Evolutionary conservation across 257 asterid species (phyloP), one percentile per base, ranked within the genome.

Genomic region (Lavandula angustifolia): DNA sequence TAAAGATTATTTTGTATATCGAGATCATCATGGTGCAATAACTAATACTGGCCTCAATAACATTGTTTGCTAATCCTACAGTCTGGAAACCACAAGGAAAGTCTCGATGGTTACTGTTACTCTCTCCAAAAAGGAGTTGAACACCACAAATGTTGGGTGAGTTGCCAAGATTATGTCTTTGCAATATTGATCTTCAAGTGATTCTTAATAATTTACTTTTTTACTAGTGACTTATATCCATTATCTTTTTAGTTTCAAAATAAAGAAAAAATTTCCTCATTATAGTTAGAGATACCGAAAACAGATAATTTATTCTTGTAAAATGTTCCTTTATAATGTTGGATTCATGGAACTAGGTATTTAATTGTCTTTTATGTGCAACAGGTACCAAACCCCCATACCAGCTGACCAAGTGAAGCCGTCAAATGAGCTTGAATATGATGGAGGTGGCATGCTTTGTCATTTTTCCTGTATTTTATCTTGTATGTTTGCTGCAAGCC

Each of bases 361-460:
- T 56, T 71, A 46, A 66, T 60, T 18, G 40, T 41, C 13, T 46
- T 56, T 63, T 68, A 10, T 62, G 10, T 37, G 54, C 54, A 76
- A 76, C 60, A 92, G 98, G 76, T 92, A 92, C 73, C 98, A 92
- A 74, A 83, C 82, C 60, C 97, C 98, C 18, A 71, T 92, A 53
- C 96, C 97, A 64, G 94, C 91, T 69, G 98, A 92, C 78, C 98
- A 78, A 70, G 98, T 92, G 75, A 89, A 81, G 78, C 89, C 84
- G 66, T 66, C 76, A 12, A 67, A 81, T 2, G 98, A 92, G 64
- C 75, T 67, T 2, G 95, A 92, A 3, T 89, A 84, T 73, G 96
- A 89, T 63, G 94, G 96, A 82, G 96, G 96, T 85, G 56, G 64
- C 66, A 22, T 2, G 2, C 2, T 22, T 22, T 22, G 16, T 73